phyloP scores from a whole-genome alignment of 2,329 filamentous ascomycete genomes.

The Trichoderma atrobrunneum region DNA sequence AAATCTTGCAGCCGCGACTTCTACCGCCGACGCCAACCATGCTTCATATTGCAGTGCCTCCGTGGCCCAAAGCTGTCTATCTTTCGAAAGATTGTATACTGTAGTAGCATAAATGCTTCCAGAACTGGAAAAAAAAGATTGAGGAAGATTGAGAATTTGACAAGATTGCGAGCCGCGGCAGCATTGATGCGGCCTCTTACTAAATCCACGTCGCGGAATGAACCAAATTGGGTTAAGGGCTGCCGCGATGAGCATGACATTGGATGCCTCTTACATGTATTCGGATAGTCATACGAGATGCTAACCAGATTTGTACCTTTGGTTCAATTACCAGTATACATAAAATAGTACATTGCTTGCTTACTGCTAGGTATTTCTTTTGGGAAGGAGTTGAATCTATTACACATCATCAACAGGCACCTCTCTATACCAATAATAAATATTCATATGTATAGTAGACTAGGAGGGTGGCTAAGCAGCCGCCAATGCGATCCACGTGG shows the following conservation, averaged over 20 bases:
- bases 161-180: neutral
- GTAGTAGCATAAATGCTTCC: neutral
- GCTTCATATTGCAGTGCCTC: neutral
- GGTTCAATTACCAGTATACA: neutral
- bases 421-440: neutral
- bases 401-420: neutral
- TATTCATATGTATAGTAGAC: neutral
- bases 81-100: neutral
- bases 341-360: neutral
- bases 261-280: neutral
- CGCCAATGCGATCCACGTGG: neutral
- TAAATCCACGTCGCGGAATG: neutral
- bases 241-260: neutral
- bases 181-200: neutral
- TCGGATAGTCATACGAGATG: neutral
- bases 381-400: neutral
- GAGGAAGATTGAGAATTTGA: neutral
- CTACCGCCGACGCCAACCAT: slow-evolving; percentile 1
- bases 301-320: neutral
- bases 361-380: neutral
- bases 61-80: neutral
- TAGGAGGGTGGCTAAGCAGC: neutral
- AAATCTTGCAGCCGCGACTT: slow-evolving; percentile 4
- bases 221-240: neutral
- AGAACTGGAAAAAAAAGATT: neutral